phyloP scores from a whole-genome alignment of 2,329 filamentous ascomycete species.

The Aspergillus tubingensis region DNA sequence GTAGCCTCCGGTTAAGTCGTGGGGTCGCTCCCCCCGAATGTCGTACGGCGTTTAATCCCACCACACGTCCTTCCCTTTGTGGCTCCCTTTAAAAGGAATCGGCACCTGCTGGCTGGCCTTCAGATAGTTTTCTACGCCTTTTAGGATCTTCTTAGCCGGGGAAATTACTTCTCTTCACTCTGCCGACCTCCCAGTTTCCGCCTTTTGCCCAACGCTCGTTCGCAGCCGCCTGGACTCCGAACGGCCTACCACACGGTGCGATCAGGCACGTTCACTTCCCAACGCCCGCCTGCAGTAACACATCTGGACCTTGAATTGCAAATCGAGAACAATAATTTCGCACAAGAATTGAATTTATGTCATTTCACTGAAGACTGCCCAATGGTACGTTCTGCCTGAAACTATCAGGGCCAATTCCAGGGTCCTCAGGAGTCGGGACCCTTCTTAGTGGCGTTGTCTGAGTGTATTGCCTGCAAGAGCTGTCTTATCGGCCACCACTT shows the following conservation, averaged over 20 bases:
- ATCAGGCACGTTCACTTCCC: not conserved
- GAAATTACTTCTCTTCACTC: not conserved
- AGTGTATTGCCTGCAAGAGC: constrained; percentile 10
- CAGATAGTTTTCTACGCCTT: not conserved
- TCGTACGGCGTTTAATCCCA: constrained; percentile 7
- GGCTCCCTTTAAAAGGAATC: constrained; percentile 2
- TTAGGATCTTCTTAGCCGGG: not conserved
- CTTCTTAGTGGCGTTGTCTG: constrained; percentile 4
- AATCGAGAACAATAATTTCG: not conserved
- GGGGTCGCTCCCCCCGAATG: constrained; percentile 11
- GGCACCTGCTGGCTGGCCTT: constrained; percentile 2
- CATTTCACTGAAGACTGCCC: constrained; percentile 11
- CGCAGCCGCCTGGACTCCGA: not conserved
- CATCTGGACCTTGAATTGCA: not conserved
- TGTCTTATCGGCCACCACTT: constrained; percentile 9
- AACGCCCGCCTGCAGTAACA: not conserved
- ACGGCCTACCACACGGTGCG: not conserved
- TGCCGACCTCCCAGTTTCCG: not conserved
- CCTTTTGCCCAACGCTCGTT: not conserved
- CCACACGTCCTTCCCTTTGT: constrained; percentile 5
- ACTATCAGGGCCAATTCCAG: not conserved
- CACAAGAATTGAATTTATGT: not conserved
- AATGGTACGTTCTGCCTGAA: constrained; percentile 20
- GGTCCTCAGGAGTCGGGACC: not conserved
- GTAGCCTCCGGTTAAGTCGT: constrained; percentile 8